A percentile compares a stretch with the other conserved stretches of the same genome.
Evolutionary conservation across 164 flowering plant species (phyloP).

Genomic region (Stephania yunnanensis): DNA sequence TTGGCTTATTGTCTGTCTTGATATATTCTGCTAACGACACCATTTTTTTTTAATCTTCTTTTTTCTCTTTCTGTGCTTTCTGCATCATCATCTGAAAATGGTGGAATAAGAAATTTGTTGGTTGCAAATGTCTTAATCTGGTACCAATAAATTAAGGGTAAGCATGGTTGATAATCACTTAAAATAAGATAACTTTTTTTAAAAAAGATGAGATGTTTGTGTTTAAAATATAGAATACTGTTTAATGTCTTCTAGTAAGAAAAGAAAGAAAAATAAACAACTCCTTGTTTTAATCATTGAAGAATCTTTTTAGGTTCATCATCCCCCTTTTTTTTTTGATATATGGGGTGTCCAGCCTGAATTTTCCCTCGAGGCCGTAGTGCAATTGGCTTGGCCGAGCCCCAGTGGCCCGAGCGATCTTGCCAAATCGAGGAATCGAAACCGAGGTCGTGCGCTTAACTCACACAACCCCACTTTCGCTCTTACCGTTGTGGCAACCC

Average conservation of each 20-base stretch:
- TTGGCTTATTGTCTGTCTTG: background rate
- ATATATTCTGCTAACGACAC: background rate
- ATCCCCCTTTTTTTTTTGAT: background rate
- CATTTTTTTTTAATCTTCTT: background rate
- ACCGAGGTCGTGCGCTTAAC: too few species aligned
- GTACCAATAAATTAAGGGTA: constrained; percentile 8
- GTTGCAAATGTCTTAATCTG: constrained; percentile 7
- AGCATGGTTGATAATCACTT: background rate
- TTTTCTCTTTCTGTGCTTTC: background rate
- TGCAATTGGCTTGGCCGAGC: too few species aligned
- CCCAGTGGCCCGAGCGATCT: too few species aligned
- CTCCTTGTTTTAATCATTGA: too few species aligned
- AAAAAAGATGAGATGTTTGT: background rate
- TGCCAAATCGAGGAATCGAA: too few species aligned
- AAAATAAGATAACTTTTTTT: background rate
- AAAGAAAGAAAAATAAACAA: too few species aligned
- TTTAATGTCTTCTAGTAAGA: too few species aligned
- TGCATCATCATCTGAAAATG: background rate
- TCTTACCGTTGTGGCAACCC: too few species aligned
- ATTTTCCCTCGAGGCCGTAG: too few species aligned
- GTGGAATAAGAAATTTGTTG: background rate
- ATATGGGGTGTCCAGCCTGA: too few species aligned
- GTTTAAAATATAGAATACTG: background rate
- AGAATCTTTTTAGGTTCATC: background rate
- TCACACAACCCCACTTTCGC: too few species aligned